Conservation (phyloP, 306 rosid genomes). For the Heteromeles arbutifolia region DNA sequence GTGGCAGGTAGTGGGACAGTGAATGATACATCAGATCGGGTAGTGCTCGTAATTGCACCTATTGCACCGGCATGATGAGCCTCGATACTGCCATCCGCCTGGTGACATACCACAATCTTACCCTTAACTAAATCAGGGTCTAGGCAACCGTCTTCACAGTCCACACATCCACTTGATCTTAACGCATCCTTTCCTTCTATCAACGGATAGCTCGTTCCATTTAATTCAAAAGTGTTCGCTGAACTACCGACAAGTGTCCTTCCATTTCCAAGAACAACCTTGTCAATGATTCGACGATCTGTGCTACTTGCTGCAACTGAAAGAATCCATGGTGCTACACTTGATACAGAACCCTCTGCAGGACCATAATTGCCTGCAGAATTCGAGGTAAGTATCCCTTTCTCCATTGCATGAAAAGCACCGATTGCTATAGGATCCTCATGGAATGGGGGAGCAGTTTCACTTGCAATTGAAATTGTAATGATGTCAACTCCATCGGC, state of each 20-base stretch:
- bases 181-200: neutral
- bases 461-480: neutral
- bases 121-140: neutral
- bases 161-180: neutral
- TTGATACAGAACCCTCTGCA: neutral
- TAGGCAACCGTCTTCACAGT: neutral
- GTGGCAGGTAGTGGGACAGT: neutral
- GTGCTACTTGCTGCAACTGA: neutral
- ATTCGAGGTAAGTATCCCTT: neutral
- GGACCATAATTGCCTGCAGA: neutral
- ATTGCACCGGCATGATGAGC: neutral
- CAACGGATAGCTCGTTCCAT: neutral
- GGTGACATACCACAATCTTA: neutral
- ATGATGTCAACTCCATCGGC: slow-evolving; percentile 9
- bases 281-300: neutral
- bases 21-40: neutral
- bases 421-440: neutral
- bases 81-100: neutral
- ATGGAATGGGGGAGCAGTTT: neutral
- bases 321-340: neutral
- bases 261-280: slow-evolving; percentile 6
- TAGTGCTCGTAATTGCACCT: neutral
- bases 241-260: neutral
- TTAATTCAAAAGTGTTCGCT: neutral
- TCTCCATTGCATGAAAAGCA: neutral